Percentiles rank a stretch among this genome's conserved stretches.
These are phyloP conservation scores for Leucocoprinus birnbaumii DNA, from an alignment of 768 basidiomycete genomes.

Conservation along the genomic window DNA sequence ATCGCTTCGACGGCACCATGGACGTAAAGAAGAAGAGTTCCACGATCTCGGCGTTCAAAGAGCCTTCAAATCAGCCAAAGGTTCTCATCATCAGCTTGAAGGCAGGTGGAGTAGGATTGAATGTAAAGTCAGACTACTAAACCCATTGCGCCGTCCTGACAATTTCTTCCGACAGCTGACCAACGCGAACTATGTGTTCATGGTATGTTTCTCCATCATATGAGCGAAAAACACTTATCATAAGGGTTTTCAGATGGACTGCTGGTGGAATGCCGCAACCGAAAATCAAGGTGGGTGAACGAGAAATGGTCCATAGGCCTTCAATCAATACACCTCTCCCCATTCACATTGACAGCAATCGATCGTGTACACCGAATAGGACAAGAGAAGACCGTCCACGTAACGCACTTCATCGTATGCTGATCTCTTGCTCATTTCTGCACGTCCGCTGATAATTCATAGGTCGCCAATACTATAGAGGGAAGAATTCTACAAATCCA, in stretches of 20 bases:
- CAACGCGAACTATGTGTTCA: constrained; percentile 81
- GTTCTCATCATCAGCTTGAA: constrained; percentile 78
- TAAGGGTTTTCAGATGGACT: constrained; percentile 66
- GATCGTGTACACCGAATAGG: constrained; percentile 86
- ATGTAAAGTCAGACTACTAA: constrained; percentile 42
- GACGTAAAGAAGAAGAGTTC: constrained; percentile 75
- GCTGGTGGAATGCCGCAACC: constrained; percentile 87
- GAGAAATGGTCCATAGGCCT: too few species aligned
- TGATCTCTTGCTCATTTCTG: background rate
- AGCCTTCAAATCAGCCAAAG: constrained; percentile 65
- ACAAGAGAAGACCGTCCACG: constrained; percentile 78
- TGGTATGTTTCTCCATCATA: constrained; percentile 44
- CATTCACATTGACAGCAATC: constrained; percentile 48
- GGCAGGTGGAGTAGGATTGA: constrained; percentile 91
- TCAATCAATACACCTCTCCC: too few species aligned
- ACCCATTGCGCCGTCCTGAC: constrained; percentile 5
- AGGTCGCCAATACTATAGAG: constrained; percentile 78
- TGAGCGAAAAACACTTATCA: constrained; percentile 3
- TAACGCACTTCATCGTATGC: constrained; percentile 81
- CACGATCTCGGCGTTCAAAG: constrained; percentile 77
- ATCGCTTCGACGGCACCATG: constrained; percentile 93
- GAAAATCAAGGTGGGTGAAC: constrained; percentile 65
- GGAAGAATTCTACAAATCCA: constrained; percentile 80
- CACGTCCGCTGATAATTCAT: background rate
- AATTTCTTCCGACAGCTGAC: constrained; percentile 49